These are phyloP conservation scores for Phaeosphaeria sp. DNA, from an alignment of 2,329 filamentous ascomycete genomes.

Conservation along the genomic window DNA sequence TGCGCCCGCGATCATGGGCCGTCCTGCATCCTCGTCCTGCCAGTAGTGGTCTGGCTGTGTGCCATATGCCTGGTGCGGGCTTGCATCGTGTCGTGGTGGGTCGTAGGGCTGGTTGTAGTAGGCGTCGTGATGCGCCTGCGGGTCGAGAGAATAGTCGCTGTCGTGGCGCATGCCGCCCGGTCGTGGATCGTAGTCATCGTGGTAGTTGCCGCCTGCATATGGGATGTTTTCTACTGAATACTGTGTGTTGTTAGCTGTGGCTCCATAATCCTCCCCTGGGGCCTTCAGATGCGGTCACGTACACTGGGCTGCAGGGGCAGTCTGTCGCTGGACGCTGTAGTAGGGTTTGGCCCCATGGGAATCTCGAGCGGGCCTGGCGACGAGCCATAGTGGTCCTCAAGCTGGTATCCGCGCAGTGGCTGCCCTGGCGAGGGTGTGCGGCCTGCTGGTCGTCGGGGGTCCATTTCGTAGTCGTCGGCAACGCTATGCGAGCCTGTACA, in stretches of 20 bases:
- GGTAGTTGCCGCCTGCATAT: conserved; percentile 68
- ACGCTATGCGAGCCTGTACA: conserved; percentile 27
- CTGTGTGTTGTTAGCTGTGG: conserved; percentile 47
- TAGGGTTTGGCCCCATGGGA: conserved; percentile 66
- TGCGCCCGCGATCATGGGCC: conserved; percentile 77
- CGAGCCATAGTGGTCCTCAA: conserved; percentile 76
- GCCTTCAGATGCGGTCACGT: too few species aligned
- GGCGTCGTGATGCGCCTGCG: conserved; percentile 84
- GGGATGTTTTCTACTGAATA: conserved; percentile 76
- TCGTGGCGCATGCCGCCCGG: conserved; percentile 57
- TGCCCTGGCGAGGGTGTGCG: conserved; percentile 78
- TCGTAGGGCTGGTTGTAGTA: conserved; percentile 88
- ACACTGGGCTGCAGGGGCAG: conserved; percentile 86
- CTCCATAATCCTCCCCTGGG: too few species aligned
- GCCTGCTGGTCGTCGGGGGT: conserved; percentile 57
- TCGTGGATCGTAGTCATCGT: conserved; percentile 58
- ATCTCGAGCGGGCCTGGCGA: conserved; percentile 68
- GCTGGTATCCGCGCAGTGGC: conserved; percentile 78
- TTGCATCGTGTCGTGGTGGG: conserved; percentile 67
- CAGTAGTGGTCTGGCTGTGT: conserved; percentile 61
- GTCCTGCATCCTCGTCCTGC: conserved; percentile 72
- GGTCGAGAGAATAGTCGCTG: conserved; percentile 77
- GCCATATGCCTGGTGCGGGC: conserved; percentile 61
- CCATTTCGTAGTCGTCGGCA: conserved; percentile 52
- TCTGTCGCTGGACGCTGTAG: conserved; percentile 72